phyloP scores from a whole-genome alignment of 2,329 filamentous ascomycete genomes.

The Diaporthe ampelina region DNA sequence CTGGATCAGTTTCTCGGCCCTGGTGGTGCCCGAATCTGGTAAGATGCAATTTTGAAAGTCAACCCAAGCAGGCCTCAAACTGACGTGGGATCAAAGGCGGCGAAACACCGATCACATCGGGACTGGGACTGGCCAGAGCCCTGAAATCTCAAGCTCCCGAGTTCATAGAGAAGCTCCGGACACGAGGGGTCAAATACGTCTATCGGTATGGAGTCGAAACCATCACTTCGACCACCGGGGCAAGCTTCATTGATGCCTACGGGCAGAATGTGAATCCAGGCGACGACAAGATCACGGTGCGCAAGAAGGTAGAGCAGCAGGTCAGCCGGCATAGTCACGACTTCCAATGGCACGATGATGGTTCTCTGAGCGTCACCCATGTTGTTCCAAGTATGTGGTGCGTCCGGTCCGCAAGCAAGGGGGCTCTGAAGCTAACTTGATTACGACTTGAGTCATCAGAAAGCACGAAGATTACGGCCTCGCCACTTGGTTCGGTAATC shows the following conservation, averaged over 20 bases:
- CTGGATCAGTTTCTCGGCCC: conserved; percentile 52
- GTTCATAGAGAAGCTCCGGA: conserved; percentile 48
- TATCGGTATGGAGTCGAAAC: conserved; percentile 48
- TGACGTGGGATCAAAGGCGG: conserved; percentile 45
- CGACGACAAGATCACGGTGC: conserved; percentile 45
- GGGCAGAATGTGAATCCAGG: conserved; percentile 47
- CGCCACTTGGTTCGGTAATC: conserved; percentile 51
- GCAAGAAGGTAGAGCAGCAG: conserved; percentile 50
- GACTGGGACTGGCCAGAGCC: conserved; percentile 48
- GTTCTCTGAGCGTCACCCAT: conserved; percentile 52
- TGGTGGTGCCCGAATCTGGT: conserved; percentile 45
- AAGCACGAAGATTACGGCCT: conserved; percentile 48
- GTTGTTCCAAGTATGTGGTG: conserved; percentile 46
- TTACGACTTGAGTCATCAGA: conserved; percentile 45
- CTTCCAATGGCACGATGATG: conserved; percentile 53
- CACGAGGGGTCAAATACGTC: conserved; percentile 50
- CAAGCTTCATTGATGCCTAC: conserved; percentile 50
- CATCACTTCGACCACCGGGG: conserved; percentile 50
- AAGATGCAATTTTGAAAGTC: not conserved
- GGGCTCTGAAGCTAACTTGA: not conserved
- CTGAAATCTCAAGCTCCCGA: conserved; percentile 48
- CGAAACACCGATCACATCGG: conserved; percentile 52
- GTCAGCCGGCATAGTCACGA: conserved; percentile 51
- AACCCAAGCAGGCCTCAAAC: not conserved
- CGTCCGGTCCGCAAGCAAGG: too few relatives aligned